Evolutionary conservation across 106 monocot species (phyloP), one percentile per base, ranked within the genome.

Genomic region (Chionographis japonica): DNA sequence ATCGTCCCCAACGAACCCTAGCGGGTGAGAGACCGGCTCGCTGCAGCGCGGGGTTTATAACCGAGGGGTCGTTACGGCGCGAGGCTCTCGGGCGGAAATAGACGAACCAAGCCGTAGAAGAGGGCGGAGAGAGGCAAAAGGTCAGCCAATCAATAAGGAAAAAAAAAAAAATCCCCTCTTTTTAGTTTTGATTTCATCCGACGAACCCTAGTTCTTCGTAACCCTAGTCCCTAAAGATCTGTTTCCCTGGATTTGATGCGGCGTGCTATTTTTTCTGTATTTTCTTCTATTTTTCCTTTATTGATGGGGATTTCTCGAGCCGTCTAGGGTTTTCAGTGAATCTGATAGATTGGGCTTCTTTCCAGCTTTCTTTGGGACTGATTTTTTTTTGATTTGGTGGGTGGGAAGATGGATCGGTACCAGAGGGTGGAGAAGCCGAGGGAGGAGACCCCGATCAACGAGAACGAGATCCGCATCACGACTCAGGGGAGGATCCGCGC

Each of bases 341-440:
- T 27, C 27, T 27, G 27, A 27, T 27, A 27, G 27, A 27, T 51
- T 59, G 62, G 39, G 4, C n/a, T 41, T 62, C 13, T 16, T 62
- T 42, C 42, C n/a, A 15, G 62, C 12, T 65, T 50, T 13, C 15
- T 65, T 65, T 43, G 6, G 4, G n/a, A 46, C 13, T 49, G n/a
- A 14, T 65, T 61, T 56, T 71, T 71, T 71, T 19, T 8, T 50
- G 19, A 27, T 51, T 57, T 12, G 61, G 9, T 50, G 37, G 50
- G 18, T 16, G 9, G 55, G n/a, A 54, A 74, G 71, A 84, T 84
- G 83, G 83, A 84, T 54, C 83, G 83, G 71, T 84, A 84, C 75
- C 78, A 78, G 27, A 71, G 75, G 58, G 83, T 84, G 75, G 83
- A 84, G 71, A 84, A 75, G 58, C 83, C 83, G 37, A 75, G 83